Evolutionary conservation across 2,329 filamentous ascomycete genomes (phyloP), one percentile per base, ranked within the genome.

Genomic region (Cryphonectria radicalis): DNA sequence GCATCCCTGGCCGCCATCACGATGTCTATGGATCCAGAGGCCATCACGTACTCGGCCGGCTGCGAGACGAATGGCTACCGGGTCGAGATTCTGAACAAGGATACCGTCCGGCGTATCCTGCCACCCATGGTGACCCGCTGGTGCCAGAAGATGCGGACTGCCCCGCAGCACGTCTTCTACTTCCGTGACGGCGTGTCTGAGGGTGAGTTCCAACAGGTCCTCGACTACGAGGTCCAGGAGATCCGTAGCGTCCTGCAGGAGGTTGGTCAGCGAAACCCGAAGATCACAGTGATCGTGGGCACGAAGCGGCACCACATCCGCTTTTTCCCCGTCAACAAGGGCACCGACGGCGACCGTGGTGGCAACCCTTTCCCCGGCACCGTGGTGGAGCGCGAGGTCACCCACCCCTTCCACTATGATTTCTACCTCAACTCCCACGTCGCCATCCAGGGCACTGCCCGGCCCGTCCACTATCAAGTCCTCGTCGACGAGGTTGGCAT

Each of bases 221-320:
- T 99, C 13, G 85, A 93, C 1, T 84, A 90, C n/a, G 96, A 99
- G 78, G 87, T 98, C 0, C 78, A 80, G 0, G 87, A 91, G 74
- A 91, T 98, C 10, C 92, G 91, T 81, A 79, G 84, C 0, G 82
- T 84, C 37, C 87, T 94, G 75, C 76, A 77, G 43, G 79, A 85
- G 7, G 76, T 79, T 3, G 79, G 79, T 4, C 78, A 77, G 1
- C 69, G 65, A 0, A 74, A 75, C 0, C 83, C 92, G 3, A 92
- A 92, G 78, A 91, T 98, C 77, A 94, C 94, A 0, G 94, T 97
- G 14, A 89, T 97, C 57, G 88, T 98, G 63, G 95, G 93, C 0
- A 95, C 93, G 1, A 99, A 99, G 86, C 92, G 96, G 3, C 96
- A 99, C 76, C 95, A 98, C 77, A 90, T 97, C 68, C 92, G 96